phyloP scores from a whole-genome alignment of 768 basidiomycete genomes.

The Rhizopogon roseolus region DNA sequence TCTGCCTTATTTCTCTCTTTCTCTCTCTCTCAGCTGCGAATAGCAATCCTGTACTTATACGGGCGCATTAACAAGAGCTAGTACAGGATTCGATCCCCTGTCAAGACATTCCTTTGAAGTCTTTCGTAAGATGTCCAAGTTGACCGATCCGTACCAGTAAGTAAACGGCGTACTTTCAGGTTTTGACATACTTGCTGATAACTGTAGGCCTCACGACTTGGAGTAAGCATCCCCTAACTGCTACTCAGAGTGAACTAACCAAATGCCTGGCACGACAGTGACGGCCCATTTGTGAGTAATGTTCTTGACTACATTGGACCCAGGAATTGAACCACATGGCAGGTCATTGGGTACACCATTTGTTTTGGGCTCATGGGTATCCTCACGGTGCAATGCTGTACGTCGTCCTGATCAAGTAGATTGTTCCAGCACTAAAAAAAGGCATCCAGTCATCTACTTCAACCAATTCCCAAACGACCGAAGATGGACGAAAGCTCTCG shows the following conservation, averaged over 20 bases:
- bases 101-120: no score
- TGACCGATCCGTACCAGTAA: not conserved
- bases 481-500: constrained; percentile 9
- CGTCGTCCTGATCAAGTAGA: not conserved
- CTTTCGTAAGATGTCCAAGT: not conserved
- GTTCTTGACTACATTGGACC: not conserved
- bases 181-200: not conserved
- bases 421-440: not conserved
- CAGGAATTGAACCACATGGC: not conserved
- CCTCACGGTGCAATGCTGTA: constrained; percentile 12
- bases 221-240: not conserved
- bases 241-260: not conserved
- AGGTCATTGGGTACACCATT: constrained; percentile 14
- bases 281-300: constrained; percentile 9
- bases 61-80: not conserved
- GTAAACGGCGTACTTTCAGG: not conserved
- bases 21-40: not conserved
- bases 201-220: not conserved
- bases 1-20: no score
- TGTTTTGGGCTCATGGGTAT: constrained; percentile 12
- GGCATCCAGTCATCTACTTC: constrained; percentile 14
- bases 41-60: not conserved
- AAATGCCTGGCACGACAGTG: not conserved
- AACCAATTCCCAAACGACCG: constrained; percentile 11
- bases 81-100: not conserved